These are phyloP conservation scores for Penicillium cinerascens DNA, from an alignment of 495 filamentous ascomycete species.

Conservation along the genomic window DNA sequence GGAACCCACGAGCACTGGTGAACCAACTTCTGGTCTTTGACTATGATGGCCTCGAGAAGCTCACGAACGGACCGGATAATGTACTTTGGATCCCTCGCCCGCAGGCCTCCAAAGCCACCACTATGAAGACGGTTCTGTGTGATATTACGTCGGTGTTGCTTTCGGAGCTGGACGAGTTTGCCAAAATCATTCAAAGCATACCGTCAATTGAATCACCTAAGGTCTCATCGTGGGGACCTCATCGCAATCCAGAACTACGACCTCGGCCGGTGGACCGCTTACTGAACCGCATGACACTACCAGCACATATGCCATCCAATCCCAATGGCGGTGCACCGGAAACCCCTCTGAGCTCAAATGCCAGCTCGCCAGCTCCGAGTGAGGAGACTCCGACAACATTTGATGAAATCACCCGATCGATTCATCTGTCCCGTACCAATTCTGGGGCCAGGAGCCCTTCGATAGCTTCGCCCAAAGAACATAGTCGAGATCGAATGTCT, in stretches of 20 bases:
- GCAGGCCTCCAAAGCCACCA: slow-evolving; percentile 72
- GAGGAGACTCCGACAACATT: slow-evolving; percentile 65
- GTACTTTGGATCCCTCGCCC: slow-evolving; percentile 70
- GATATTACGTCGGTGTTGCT: slow-evolving; percentile 82
- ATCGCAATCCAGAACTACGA: slow-evolving; percentile 43
- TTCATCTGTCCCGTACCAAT: slow-evolving; percentile 41
- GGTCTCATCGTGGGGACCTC: slow-evolving; percentile 45
- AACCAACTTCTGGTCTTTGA: slow-evolving; percentile 81
- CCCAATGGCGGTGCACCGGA: slow-evolving; percentile 49
- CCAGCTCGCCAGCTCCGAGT: slow-evolving; percentile 42
- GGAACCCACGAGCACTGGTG: slow-evolving; percentile 69
- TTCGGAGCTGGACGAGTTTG: slow-evolving; percentile 82
- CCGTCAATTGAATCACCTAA: slow-evolving; percentile 75
- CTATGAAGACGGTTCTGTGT: slow-evolving; percentile 91
- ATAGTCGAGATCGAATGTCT: slow-evolving; percentile 75
- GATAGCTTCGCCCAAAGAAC: slow-evolving; percentile 39
- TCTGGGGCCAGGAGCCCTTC: slow-evolving; percentile 32
- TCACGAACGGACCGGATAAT: slow-evolving; percentile 43
- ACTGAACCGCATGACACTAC: slow-evolving; percentile 77
- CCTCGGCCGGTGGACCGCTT: slow-evolving; percentile 44
- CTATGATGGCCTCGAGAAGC: slow-evolving; percentile 43
- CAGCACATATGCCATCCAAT: slow-evolving; percentile 54
- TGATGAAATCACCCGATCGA: slow-evolving; percentile 61
- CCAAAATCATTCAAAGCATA: slow-evolving; percentile 77
- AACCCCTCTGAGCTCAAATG: slow-evolving; percentile 48